These are phyloP conservation scores for Pythium coloratum DNA, from an alignment of 352 stramenopile genomes.

Conservation along the genomic window DNA sequence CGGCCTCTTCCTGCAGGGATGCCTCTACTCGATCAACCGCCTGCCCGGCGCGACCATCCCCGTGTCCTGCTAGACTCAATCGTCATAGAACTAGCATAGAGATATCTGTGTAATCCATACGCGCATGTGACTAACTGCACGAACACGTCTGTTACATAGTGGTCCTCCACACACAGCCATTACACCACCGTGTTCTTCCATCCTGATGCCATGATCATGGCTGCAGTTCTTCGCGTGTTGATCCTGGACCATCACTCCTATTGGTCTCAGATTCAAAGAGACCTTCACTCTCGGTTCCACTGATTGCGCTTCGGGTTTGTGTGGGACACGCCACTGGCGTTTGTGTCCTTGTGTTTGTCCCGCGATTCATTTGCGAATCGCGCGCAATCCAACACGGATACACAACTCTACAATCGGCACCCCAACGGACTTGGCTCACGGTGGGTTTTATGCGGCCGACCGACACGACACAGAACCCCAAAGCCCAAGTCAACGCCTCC, in stretches of 20 bases:
- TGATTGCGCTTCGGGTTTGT: neutral
- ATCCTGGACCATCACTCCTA: neutral
- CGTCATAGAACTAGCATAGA: neutral
- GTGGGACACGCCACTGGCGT: slow-evolving; percentile 25
- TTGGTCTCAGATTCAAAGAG: neutral
- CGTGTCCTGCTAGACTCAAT: slow-evolving; percentile 44
- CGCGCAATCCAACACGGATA: neutral
- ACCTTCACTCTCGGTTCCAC: slow-evolving; percentile 12
- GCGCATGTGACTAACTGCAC: neutral
- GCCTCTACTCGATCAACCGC: slow-evolving; percentile 87
- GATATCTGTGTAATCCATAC: too few relatives aligned
- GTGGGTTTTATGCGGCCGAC: slow-evolving; percentile 29
- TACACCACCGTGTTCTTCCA: neutral
- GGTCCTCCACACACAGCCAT: neutral
- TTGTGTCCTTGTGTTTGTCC: neutral
- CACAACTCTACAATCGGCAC: neutral
- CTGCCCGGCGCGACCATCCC: slow-evolving; percentile 62
- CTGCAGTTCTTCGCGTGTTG: slow-evolving; percentile 1
- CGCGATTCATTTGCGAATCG: slow-evolving; percentile 32
- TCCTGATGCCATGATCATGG: neutral
- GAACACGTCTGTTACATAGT: neutral
- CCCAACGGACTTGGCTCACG: neutral
- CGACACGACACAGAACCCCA: slow-evolving; percentile 20
- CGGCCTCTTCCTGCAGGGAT: slow-evolving; percentile 90
- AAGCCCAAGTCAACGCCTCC: slow-evolving; percentile 1